Conservation (phyloP, 2,329 filamentous ascomycete genomes). For the Helminthosporium solani region DNA sequence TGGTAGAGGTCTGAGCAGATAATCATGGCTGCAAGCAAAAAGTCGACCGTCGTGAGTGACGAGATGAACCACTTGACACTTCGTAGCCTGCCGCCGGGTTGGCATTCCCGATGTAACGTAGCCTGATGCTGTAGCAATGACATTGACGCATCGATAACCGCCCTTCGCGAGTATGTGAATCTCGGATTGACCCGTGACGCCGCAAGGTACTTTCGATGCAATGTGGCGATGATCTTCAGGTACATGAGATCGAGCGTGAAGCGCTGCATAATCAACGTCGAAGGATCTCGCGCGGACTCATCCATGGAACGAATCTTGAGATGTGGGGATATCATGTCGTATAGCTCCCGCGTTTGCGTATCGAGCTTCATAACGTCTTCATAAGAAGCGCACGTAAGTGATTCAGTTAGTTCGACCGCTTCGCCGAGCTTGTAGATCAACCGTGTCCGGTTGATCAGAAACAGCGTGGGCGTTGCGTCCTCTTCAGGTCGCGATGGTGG, state of each 20-base stretch:
- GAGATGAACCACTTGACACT: conserved; percentile 77
- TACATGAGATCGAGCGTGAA: conserved; percentile 83
- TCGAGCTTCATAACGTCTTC: conserved; percentile 64
- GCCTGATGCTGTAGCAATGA: conserved; percentile 76
- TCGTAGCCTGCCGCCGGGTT: conserved; percentile 68
- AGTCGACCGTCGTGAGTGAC: conserved; percentile 79
- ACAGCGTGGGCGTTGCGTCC: conserved; percentile 74
- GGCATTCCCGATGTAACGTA: conserved; percentile 72
- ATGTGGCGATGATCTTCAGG: conserved; percentile 82
- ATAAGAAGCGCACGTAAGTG: conserved; percentile 60
- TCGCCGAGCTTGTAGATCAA: conserved; percentile 69
- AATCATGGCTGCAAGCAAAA: conserved; percentile 81
- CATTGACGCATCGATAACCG: conserved; percentile 83
- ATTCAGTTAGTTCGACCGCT: conserved; percentile 68
- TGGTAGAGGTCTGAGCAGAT: conserved; percentile 80
- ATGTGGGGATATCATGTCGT: conserved; percentile 73
- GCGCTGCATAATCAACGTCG: conserved; percentile 71
- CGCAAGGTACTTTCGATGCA: conserved; percentile 85
- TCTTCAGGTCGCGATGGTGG: conserved; percentile 66
- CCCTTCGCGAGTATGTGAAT: conserved; percentile 79
- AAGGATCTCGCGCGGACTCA: conserved; percentile 69
- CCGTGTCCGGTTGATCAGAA: conserved; percentile 73
- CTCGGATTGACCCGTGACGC: conserved; percentile 71
- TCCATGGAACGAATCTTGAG: conserved; percentile 74
- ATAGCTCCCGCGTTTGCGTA: conserved; percentile 56